Conservation (phyloP, 441 rosid species). For the Manihot esculenta region DNA sequence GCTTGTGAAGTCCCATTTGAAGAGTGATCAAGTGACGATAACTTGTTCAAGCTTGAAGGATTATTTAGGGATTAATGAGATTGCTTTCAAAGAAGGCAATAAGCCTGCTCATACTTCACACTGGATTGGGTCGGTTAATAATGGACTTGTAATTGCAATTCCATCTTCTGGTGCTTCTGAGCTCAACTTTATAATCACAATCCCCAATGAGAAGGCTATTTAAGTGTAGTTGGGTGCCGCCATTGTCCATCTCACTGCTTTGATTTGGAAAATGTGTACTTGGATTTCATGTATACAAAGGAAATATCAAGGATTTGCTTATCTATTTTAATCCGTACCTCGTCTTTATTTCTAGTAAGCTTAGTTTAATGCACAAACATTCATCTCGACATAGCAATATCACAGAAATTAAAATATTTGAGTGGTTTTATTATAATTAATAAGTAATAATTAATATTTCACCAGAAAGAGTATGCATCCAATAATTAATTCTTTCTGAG, state of each 20-base stretch:
- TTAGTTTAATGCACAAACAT: no score
- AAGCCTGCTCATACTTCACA: slow-evolving; percentile 37
- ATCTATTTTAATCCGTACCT: no score
- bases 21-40: not conserved
- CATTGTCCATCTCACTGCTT: not conserved
- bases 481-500: no score
- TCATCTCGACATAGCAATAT: no score
- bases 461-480: no score
- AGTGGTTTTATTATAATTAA: no score
- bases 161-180: slow-evolving; percentile 25
- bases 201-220: slow-evolving; percentile 26
- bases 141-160: slow-evolving; percentile 45
- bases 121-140: slow-evolving; percentile 47
- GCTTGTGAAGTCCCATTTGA: slow-evolving; percentile 3
- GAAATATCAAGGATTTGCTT: no score
- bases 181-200: slow-evolving; percentile 34
- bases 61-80: slow-evolving; percentile 33
- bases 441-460: no score
- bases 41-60: slow-evolving; percentile 34
- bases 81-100: slow-evolving; percentile 40
- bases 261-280: not conserved
- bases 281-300: not conserved
- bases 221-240: not conserved
- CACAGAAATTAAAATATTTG: no score
- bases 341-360: no score